These are phyloP conservation scores for Chytriomyces sp. DNA, from an alignment of 192 early-diverging fungal species.

Conservation along the genomic window DNA sequence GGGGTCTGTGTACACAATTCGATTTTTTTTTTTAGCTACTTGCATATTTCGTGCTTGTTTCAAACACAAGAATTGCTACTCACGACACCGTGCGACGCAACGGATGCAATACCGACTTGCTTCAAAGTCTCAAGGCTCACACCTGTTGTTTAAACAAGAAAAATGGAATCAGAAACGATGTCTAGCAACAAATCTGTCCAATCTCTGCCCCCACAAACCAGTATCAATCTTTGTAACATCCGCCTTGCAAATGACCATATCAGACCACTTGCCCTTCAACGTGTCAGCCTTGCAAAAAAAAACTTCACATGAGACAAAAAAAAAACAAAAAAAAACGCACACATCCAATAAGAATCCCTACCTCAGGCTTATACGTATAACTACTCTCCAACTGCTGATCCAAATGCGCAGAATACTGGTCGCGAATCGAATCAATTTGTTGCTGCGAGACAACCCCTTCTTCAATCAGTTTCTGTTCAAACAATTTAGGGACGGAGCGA, in stretches of 20 bases:
- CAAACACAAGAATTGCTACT: no score
- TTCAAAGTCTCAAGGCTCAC: conserved; percentile 65
- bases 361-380: conserved; percentile 63
- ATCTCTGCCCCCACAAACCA: conserved; percentile 3
- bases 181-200: no score
- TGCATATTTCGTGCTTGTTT: no score
- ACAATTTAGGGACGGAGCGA: conserved; percentile 81
- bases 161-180: background rate
- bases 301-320: background rate
- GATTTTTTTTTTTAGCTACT: no score
- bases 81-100: conserved; percentile 71
- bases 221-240: conserved; percentile 55
- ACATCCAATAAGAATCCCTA: no score
- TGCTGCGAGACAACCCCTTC: conserved; percentile 53
- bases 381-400: conserved; percentile 65
- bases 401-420: conserved; percentile 64
- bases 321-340: conserved; percentile 18
- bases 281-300: conserved; percentile 55
- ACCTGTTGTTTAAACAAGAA: conserved; percentile 56
- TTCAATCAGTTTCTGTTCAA: conserved; percentile 75
- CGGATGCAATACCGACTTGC: conserved; percentile 78
- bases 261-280: conserved; percentile 81
- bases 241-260: conserved; percentile 68
- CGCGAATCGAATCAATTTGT: conserved; percentile 63
- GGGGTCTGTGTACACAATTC: conserved; percentile 41